Evolutionary conservation across 176 grass and related monocot species (phyloP).

Genomic region (Juncus effusus): DNA sequence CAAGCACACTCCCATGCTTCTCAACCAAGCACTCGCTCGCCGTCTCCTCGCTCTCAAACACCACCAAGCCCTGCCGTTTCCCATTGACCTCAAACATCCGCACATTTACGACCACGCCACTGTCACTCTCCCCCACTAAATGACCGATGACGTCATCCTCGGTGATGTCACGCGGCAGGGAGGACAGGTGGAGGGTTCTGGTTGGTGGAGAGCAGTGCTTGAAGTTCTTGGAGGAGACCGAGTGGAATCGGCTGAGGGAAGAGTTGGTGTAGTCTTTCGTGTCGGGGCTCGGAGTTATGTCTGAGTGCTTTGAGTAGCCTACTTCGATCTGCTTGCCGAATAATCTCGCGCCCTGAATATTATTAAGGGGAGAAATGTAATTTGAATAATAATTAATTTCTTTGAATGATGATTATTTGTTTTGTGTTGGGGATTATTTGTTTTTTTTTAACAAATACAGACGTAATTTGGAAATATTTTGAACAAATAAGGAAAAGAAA

Average conservation of each 20-base stretch:
- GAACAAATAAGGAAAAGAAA: too few species aligned
- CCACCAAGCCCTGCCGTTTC: constrained; percentile 69
- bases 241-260: constrained; percentile 74
- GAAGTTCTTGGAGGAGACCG: constrained; percentile 85
- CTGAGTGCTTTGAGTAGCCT: constrained; percentile 84
- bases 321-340: constrained; percentile 83
- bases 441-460: too few species aligned
- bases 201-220: constrained; percentile 81
- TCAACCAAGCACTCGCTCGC: constrained; percentile 74
- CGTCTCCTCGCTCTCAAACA: constrained; percentile 68
- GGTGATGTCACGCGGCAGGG: constrained; percentile 64
- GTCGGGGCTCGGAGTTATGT: constrained; percentile 63
- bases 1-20: constrained; percentile 72
- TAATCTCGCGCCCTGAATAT: constrained; percentile 48
- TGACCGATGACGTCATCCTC: constrained; percentile 56
- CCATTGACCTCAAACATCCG: constrained; percentile 89
- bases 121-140: constrained; percentile 40
- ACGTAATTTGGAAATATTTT: too few species aligned
- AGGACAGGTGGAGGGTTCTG: constrained; percentile 90
- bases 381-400: too few species aligned
- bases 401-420: too few species aligned
- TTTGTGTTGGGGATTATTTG: too few species aligned
- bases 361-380: too few species aligned
- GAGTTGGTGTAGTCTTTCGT: constrained; percentile 64
- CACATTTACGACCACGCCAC: constrained; percentile 60